Evolutionary conservation across 192 early-diverging fungal species (phyloP), one percentile per base, ranked within the genome.

Genomic region (Backusella sp.): DNA sequence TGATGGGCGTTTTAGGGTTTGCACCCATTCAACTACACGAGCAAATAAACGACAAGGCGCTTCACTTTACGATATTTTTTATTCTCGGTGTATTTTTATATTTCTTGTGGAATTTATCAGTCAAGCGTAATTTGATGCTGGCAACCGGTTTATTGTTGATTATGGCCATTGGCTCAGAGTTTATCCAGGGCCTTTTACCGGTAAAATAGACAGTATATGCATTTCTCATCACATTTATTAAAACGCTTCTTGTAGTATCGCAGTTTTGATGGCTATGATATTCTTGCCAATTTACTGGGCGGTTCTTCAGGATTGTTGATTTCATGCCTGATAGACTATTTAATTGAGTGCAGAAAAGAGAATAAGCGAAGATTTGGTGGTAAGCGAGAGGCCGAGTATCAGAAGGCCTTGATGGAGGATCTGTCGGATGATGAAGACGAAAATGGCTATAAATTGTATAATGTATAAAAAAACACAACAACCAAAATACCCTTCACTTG

Each of bases 31-130:
- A 66, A 4, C 49, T 81, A 11, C 65, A 81, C 26, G 70, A 74
- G 26, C 68, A 53, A n/a, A 67, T 83, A 26, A 83, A 83, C 53
- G 82, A 83, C 76, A 83, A 83, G 56, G 67, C 80, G 2, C 72
- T 83, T n/a, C 82, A 83, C 19, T 77, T 76, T 59, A 21, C 44
- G 21, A 53, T 68, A 23, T 83, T 83, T 76, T 79, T 66, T 66
- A 74, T 80, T 14, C 44, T 79, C 9, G 73, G 74, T 14, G 34
- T 75, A n/a, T 74, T 59, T 35, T 37, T 83, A 19, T 83, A 77
- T 65, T 77, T 44, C 37, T 14, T 83, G 15, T 83, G 82, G 82
- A 77, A 83, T 56, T 46, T 83, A 15, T 70, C 68, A 14, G 75
- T 74, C 28, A 49, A 70, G n/a, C 76, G 76, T 6, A 80, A 83